Conservation (phyloP, 768 basidiomycete species). For the Panaeolus cyanescens region DNA sequence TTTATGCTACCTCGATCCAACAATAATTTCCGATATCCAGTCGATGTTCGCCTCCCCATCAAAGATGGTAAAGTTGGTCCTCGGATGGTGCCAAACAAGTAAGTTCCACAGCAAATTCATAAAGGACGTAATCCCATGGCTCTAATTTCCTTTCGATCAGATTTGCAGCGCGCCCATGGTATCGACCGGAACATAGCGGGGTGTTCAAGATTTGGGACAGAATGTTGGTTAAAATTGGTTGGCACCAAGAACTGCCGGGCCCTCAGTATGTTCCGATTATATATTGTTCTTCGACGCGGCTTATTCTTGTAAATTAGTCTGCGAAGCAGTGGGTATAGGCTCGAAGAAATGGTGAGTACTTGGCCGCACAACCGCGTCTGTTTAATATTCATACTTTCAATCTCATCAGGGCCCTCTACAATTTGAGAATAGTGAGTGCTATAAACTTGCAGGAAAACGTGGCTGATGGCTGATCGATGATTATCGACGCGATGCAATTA, state of each 20-base stretch:
- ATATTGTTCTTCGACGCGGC: not conserved
- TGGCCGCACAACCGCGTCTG: not conserved
- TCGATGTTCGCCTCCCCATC: constrained; percentile 25
- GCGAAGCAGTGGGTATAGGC: constrained; percentile 40
- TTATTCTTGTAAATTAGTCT: constrained; percentile 18
- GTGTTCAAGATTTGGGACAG: constrained; percentile 29
- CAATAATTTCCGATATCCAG: constrained; percentile 12
- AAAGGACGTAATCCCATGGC: not conserved
- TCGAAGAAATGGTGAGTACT: constrained; percentile 41
- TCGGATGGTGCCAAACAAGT: constrained; percentile 38
- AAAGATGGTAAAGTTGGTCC: constrained; percentile 22
- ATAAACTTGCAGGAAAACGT: too few species aligned
- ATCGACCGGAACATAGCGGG: constrained; percentile 37
- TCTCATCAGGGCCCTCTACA: constrained; percentile 34
- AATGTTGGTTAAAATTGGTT: constrained; percentile 33
- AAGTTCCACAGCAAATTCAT: not conserved
- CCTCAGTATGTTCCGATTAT: constrained; percentile 28
- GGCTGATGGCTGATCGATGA: too few species aligned
- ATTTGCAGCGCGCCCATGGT: constrained; percentile 45
- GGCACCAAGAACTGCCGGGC: constrained; percentile 39
- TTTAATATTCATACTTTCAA: not conserved
- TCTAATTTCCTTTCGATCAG: constrained; percentile 15
- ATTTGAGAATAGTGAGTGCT: constrained; percentile 35
- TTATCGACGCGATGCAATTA: constrained; percentile 11
- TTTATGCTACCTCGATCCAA: constrained; percentile 38